Evolutionary conservation across 106 monocot species (phyloP).

Genomic region (Agapanthus africanus): DNA sequence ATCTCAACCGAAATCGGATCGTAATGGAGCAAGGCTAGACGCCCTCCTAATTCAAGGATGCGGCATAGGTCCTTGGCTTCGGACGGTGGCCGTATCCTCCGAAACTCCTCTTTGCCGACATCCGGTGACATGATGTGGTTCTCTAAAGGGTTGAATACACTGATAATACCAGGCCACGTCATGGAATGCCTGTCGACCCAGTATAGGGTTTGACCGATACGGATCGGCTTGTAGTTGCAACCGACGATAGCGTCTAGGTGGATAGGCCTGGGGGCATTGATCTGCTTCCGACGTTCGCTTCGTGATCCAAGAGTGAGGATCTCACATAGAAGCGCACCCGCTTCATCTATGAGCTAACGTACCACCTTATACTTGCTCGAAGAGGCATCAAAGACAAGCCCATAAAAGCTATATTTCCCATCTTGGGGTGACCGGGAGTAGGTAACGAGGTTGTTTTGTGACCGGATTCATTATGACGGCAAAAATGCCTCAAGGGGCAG

Average conservation of each 20-base stretch:
- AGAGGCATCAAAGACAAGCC: background rate
- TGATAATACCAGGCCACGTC: background rate
- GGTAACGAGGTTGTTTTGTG: background rate
- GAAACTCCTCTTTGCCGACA: conserved; percentile 2
- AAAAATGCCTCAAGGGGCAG: background rate
- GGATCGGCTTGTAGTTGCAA: background rate
- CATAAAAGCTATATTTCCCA: conserved; percentile 2
- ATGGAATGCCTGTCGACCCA: background rate
- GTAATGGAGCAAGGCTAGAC: background rate
- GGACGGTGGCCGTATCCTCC: background rate
- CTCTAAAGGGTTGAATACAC: conserved; percentile 2
- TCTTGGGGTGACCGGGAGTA: background rate
- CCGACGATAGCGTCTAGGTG: background rate
- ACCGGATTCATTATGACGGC: background rate
- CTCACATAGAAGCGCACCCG: background rate
- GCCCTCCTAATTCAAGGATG: background rate
- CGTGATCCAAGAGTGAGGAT: background rate
- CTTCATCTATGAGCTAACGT: background rate
- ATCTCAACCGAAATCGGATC: background rate
- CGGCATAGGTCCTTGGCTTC: background rate
- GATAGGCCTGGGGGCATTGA: background rate
- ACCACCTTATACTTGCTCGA: background rate
- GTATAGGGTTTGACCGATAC: background rate
- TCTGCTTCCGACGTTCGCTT: background rate
- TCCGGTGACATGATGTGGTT: background rate